A percentile compares a stretch with the other conserved stretches of the same genome.
phyloP scores from a whole-genome alignment of 2,329 filamentous ascomycete genomes.

The Simplicillium aogashimaense region DNA sequence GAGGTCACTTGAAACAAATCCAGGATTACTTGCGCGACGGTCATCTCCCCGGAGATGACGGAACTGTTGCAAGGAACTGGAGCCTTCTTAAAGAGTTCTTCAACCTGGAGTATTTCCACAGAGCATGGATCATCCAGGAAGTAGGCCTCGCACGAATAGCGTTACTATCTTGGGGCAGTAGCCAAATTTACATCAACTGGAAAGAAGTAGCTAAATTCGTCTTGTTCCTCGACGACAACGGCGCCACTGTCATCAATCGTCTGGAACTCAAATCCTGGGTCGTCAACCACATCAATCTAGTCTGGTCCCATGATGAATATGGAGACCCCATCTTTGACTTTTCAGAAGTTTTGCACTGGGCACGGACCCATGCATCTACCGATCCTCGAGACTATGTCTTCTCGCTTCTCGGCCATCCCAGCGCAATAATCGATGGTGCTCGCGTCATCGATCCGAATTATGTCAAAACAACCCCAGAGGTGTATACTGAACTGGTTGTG shows the following conservation, averaged over 20 bases:
- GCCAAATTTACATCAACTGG: slow-evolving; percentile 4
- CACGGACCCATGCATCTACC: slow-evolving; percentile 4
- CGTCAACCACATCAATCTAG: slow-evolving; percentile 6
- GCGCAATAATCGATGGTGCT: slow-evolving; percentile 1
- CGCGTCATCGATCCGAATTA: slow-evolving; percentile 3
- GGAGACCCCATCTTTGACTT: slow-evolving; percentile 4
- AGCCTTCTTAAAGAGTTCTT: slow-evolving; percentile 8
- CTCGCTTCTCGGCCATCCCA: slow-evolving; percentile 6
- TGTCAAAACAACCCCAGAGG: neutral
- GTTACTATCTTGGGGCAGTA: slow-evolving; percentile 3
- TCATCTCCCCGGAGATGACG: neutral
- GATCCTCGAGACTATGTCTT: slow-evolving; percentile 6
- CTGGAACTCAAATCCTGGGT: slow-evolving; percentile 6
- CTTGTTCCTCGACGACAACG: slow-evolving; percentile 4
- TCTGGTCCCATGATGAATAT: slow-evolving; percentile 4
- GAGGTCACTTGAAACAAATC: neutral
- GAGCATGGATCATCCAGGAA: slow-evolving; percentile 13
- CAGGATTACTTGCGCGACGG: slow-evolving; percentile 2
- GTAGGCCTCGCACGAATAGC: slow-evolving; percentile 7
- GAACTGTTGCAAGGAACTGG: neutral
- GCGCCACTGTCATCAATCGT: slow-evolving; percentile 6
- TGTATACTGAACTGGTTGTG: slow-evolving; percentile 4
- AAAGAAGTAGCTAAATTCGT: slow-evolving; percentile 2
- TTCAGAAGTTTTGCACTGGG: slow-evolving; percentile 5
- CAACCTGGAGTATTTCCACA: slow-evolving; percentile 9